Conservation (phyloP, 352 stramenopile species). For the Globisporangium cystogenes region DNA sequence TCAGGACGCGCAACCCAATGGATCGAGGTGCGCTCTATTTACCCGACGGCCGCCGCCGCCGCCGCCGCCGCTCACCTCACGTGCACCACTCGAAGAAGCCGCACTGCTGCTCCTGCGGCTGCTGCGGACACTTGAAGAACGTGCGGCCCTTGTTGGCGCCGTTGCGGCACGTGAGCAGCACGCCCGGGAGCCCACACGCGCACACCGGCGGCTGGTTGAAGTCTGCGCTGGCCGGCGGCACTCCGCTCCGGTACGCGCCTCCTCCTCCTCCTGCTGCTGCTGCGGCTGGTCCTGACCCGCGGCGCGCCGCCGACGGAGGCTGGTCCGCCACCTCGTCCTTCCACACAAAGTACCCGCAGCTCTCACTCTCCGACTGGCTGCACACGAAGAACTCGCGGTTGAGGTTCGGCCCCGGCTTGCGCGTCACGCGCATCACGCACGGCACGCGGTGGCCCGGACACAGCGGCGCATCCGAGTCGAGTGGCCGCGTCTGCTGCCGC, state of each 20-base stretch:
- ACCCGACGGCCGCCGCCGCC: too few species aligned
- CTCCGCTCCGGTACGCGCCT: neutral
- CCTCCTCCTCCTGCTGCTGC: neutral
- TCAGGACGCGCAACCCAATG: neutral
- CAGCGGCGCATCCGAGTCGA: constrained; percentile 5
- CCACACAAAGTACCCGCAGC: constrained; percentile 90
- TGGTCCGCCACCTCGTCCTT: constrained; percentile 63
- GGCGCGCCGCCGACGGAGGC: neutral
- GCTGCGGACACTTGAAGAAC: constrained; percentile 92
- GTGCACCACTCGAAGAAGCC: constrained; percentile 91
- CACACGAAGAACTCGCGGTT: constrained; percentile 93
- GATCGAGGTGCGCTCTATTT: neutral
- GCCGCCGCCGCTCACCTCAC: constrained; percentile 14
- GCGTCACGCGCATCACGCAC: constrained; percentile 39
- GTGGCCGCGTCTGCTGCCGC: too few species aligned
- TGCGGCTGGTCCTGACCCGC: neutral
- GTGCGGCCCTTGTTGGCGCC: constrained; percentile 86
- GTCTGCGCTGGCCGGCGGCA: too few species aligned
- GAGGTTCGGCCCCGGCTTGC: constrained; percentile 70
- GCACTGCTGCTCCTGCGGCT: constrained; percentile 70
- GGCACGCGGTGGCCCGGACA: constrained; percentile 39
- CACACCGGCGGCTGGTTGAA: constrained; percentile 20
- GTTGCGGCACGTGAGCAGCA: constrained; percentile 62
- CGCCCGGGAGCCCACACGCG: constrained; percentile 31
- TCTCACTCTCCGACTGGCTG: constrained; percentile 61